phyloP scores from a whole-genome alignment of 2,329 filamentous ascomycete species.

The Ampelomyces quisqualis region DNA sequence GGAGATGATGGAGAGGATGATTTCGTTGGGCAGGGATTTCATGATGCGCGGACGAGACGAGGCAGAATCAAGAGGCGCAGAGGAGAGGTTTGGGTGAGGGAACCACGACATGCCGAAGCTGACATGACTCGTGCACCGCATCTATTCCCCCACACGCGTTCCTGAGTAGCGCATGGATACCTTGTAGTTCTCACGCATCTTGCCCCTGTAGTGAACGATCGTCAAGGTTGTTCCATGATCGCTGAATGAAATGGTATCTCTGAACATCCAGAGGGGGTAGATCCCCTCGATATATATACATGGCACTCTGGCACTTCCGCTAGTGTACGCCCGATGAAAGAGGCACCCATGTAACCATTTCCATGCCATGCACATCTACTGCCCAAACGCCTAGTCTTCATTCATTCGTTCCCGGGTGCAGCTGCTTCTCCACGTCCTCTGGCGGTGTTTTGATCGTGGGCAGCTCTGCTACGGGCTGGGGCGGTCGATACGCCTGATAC shows the following conservation, averaged over 20 bases:
- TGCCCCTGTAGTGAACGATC: too few relatives aligned
- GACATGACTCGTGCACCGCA: constrained; percentile 15
- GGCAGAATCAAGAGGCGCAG: not conserved
- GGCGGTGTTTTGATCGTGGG: constrained; percentile 23
- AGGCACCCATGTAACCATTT: not conserved
- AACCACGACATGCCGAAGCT: constrained; percentile 17
- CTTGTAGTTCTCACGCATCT: too few relatives aligned
- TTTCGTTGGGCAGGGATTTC: constrained; percentile 41
- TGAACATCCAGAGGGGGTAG: not conserved
- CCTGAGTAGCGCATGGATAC: too few relatives aligned
- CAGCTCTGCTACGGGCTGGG: constrained; percentile 19
- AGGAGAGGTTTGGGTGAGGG: too few relatives aligned
- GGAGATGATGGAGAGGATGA: constrained; percentile 47
- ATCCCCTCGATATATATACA: constrained; percentile 9
- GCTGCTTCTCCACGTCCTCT: constrained; percentile 24
- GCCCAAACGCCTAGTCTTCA: not conserved
- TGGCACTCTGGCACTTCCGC: too few relatives aligned
- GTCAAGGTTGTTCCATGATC: too few relatives aligned
- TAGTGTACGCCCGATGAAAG: not conserved
- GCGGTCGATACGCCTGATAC: constrained; percentile 34
- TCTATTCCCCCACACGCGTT: not conserved
- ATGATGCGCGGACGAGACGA: constrained; percentile 13
- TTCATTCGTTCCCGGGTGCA: constrained; percentile 3
- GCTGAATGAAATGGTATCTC: constrained; percentile 9
- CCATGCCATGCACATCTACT: constrained; percentile 4